phyloP scores from a whole-genome alignment of 1,284 basidiomycete genomes.

The Tranzscheliella williamsii region DNA sequence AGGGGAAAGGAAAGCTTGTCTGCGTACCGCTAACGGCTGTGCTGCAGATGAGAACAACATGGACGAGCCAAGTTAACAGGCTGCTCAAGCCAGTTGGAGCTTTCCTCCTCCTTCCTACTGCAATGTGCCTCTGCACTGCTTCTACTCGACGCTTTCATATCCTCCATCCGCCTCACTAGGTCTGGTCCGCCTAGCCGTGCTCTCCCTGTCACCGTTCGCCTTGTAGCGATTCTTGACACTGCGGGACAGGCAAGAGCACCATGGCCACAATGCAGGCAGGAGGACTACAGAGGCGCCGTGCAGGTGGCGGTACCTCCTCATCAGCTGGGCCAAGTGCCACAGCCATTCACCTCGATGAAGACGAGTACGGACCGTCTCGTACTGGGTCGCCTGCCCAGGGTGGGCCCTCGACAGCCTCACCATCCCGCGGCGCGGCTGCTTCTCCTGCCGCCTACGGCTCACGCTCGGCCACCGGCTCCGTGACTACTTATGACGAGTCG shows the following conservation, averaged over 20 bases:
- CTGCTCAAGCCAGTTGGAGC: neutral
- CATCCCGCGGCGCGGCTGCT: constrained; percentile 11
- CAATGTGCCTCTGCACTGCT: neutral
- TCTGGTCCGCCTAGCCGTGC: neutral
- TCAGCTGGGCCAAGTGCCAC: constrained; percentile 22
- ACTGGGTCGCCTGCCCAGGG: constrained; percentile 19
- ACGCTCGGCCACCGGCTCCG: constrained; percentile 36
- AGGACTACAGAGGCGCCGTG: constrained; percentile 31
- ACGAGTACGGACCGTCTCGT: constrained; percentile 21
- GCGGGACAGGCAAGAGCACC: neutral
- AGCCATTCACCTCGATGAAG: constrained; percentile 17
- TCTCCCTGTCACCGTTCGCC: neutral
- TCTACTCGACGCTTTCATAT: neutral
- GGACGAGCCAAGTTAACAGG: no score
- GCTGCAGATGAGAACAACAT: no score
- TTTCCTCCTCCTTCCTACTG: neutral
- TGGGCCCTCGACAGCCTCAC: constrained; percentile 13
- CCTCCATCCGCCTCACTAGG: neutral
- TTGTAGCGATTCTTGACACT: neutral
- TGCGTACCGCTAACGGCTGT: no score
- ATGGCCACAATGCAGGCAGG: neutral
- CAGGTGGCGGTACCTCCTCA: constrained; percentile 13
- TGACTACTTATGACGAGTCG: constrained; percentile 31
- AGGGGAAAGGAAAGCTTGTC: neutral
- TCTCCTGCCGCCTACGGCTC: constrained; percentile 15